phyloP scores from a whole-genome alignment of 257 asterid species.

The Solanum chaucha region DNA sequence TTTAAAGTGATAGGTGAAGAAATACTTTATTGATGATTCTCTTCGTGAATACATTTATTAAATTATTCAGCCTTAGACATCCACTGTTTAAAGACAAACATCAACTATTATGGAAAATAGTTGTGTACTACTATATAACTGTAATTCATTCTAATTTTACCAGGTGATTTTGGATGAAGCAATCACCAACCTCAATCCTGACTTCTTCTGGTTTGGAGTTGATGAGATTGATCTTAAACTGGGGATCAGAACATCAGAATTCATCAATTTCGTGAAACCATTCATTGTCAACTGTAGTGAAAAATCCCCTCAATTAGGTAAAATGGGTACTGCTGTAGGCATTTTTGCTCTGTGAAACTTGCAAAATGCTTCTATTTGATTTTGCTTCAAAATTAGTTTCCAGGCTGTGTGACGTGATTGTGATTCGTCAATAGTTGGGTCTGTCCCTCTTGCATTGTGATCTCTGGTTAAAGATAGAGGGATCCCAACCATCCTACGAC shows the following conservation, averaged over 20 bases:
- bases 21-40: neutral
- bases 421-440: neutral
- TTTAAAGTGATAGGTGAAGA: neutral
- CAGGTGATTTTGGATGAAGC: slow-evolving; percentile 95
- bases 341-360: neutral
- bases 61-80: neutral
- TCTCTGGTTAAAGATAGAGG: neutral
- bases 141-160: neutral
- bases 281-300: slow-evolving; percentile 59
- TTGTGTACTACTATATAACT: neutral
- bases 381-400: neutral
- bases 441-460: neutral
- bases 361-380: neutral
- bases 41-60: neutral
- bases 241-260: slow-evolving; percentile 54
- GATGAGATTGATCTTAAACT: slow-evolving; percentile 77
- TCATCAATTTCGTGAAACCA: slow-evolving; percentile 49
- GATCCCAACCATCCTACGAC: neutral
- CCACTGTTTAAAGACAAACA: neutral
- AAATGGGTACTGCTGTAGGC: neutral
- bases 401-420: neutral
- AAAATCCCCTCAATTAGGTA: neutral
- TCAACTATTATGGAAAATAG: neutral
- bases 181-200: slow-evolving; percentile 58
- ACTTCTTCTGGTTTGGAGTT: slow-evolving; percentile 95